Percentiles rank a stretch among this genome's conserved stretches.
phyloP scores from a whole-genome alignment of 768 basidiomycete genomes.

The Galerina sulciceps region DNA sequence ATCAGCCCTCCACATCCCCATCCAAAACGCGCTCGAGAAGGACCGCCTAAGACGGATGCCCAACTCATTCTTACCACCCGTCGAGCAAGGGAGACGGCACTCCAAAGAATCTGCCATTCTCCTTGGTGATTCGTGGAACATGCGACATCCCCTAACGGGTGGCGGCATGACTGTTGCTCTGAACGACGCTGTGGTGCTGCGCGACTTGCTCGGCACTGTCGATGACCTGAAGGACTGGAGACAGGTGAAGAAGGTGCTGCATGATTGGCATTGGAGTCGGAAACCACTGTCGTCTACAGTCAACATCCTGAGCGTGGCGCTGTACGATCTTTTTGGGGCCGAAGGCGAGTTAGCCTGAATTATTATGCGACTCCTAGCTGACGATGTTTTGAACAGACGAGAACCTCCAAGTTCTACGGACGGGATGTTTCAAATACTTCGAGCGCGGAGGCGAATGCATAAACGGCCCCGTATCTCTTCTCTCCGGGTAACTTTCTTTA shows the following conservation, averaged over 20 bases:
- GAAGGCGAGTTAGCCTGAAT: conserved; percentile 64
- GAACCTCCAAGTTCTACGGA: conserved; percentile 63
- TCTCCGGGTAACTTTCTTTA: conserved; percentile 70
- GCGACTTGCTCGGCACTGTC: conserved; percentile 58
- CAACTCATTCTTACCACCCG: conserved; percentile 88
- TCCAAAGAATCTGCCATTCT: conserved; percentile 77
- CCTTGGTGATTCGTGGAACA: conserved; percentile 96
- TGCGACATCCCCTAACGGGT: conserved; percentile 98
- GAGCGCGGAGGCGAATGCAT: conserved; percentile 90
- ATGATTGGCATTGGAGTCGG: conserved; percentile 84
- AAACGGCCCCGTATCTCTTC: conserved; percentile 85
- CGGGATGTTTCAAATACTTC: conserved; percentile 97
- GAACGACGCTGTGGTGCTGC: conserved; percentile 79
- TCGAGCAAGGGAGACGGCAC: conserved; percentile 59
- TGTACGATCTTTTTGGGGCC: conserved; percentile 94
- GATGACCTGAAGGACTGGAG: conserved; percentile 52
- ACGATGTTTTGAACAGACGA: conserved; percentile 45
- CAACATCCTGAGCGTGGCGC: conserved; percentile 90
- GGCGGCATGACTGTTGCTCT: conserved; percentile 98
- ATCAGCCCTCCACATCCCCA: conserved; percentile 62
- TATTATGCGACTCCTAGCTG: conserved; percentile 2
- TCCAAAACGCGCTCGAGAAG: conserved; percentile 71
- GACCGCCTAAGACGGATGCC: conserved; percentile 92
- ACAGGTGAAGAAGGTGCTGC: conserved; percentile 52
- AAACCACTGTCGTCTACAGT: conserved; percentile 86